Evolutionary conservation across 305 asterid genomes (phyloP).

Genomic region (Rubia occidens): DNA sequence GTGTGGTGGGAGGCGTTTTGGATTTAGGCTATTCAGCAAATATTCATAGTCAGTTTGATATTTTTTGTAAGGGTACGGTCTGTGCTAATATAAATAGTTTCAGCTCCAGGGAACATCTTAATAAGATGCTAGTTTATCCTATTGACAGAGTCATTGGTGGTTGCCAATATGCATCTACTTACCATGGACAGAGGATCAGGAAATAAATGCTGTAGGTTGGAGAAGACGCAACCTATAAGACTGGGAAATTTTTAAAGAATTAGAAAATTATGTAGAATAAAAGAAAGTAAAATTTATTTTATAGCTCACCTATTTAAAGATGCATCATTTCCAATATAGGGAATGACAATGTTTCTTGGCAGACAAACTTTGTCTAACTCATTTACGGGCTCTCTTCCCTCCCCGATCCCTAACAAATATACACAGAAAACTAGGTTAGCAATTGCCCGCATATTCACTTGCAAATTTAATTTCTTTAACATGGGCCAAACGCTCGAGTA

Average conservation of each 20-base stretch:
- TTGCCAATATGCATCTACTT: not conserved
- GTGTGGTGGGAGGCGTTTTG: not conserved
- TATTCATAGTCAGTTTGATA: conserved; percentile 4
- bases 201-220: too few relatives aligned
- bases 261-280: too few relatives aligned
- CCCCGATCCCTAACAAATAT: not conserved
- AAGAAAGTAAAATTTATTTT: too few relatives aligned
- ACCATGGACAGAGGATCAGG: not conserved
- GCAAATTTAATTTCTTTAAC: not conserved
- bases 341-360: not conserved
- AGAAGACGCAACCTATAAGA: not conserved
- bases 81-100: not conserved
- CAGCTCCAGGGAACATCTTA: not conserved
- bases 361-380: not conserved
- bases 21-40: conserved; percentile 5
- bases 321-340: not conserved
- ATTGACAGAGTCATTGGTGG: conserved; percentile 11
- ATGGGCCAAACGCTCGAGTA: not conserved
- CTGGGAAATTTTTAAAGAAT: not conserved
- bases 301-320: not conserved
- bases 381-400: not conserved
- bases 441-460: not conserved
- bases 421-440: not conserved
- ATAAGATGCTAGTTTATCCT: conserved; percentile 1
- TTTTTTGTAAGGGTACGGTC: conserved; percentile 2